Evolutionary conservation across 2,329 filamentous ascomycete species (phyloP), one percentile per base, ranked within the genome.

Genomic region (Monilinia fructigena): DNA sequence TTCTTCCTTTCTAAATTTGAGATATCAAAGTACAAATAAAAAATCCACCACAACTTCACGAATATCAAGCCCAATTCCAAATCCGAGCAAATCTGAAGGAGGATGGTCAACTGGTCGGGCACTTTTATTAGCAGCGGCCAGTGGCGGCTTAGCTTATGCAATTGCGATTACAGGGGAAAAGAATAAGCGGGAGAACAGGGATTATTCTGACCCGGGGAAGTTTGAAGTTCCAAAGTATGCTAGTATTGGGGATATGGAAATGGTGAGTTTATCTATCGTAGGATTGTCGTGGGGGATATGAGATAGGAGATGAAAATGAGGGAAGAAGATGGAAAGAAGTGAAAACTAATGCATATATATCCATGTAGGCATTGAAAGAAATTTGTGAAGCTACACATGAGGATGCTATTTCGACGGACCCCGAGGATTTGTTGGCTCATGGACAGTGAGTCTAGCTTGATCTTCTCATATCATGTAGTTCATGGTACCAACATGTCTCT

Each of bases 371-470:
- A 0, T 76, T 88, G 55, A 73, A 76, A 54, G 82, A 85, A 69
- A 88, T 89, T 65, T 82, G 82, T 76, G 66, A 70, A 79, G 71
- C 74, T 82, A 83, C 66, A 75, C 73, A 79, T 20, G 81, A 85
- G 59, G 85, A 87, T 68, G 82, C 86, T 55, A 84, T 89, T 50
- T 88, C 85, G 12, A 87, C 80, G 0, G 86, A 89, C 65, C 80
- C 85, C 0, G 86, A 89, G 18, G 86, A 88, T 70, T 77, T 89
- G 53, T 80, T 81, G 54, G 79, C 80, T 5, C 86, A 89, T 71
- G 86, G 86, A n/a, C 89, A 88, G 63, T 65, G 58, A 59, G 62
- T 65, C 23, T 18, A 7, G 40, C 16, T 42, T 35, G 4, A 35
- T 35, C 31, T 35, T 35, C 31, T 35, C 31, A 35, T 8, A 35